These are phyloP conservation scores for Picochlorum sp. DNA, from an alignment of 139 green algal species.

Conservation along the genomic window DNA sequence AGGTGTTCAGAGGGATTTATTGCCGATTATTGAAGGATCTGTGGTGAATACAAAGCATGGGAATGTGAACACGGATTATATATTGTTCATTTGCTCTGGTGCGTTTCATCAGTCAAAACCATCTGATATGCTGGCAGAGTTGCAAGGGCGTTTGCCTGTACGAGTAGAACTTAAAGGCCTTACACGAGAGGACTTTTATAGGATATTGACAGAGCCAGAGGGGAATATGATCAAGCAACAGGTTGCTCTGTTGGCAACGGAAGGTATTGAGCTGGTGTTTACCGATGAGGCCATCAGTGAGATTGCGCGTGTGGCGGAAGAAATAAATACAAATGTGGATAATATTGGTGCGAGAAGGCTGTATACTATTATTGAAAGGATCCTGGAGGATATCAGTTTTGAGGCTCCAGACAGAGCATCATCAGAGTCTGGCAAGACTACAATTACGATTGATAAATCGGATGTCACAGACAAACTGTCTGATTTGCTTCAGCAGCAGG, in stretches of 20 bases:
- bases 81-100: slow-evolving; percentile 92
- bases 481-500: slow-evolving; percentile 60
- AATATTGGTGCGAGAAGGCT: slow-evolving; percentile 91
- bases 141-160: slow-evolving; percentile 88
- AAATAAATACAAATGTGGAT: slow-evolving; percentile 74
- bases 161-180: slow-evolving; percentile 89
- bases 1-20: slow-evolving; percentile 92
- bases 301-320: slow-evolving; percentile 66
- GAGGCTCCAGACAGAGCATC: slow-evolving; percentile 70
- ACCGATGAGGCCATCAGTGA: slow-evolving; percentile 66
- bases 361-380: slow-evolving; percentile 87
- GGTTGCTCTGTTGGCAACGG: slow-evolving; percentile 78
- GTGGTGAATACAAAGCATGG: slow-evolving; percentile 79
- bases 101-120: slow-evolving; percentile 90
- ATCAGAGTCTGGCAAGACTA: slow-evolving; percentile 8
- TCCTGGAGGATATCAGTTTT: slow-evolving; percentile 90
- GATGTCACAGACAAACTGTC: slow-evolving; percentile 45
- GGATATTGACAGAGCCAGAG: slow-evolving; percentile 53
- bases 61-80: slow-evolving; percentile 91
- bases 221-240: slow-evolving; percentile 89
- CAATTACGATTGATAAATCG: slow-evolving; percentile 49
- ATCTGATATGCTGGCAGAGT: slow-evolving; percentile 80
- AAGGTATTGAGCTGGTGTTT: slow-evolving; percentile 84
- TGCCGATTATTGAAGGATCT: slow-evolving; percentile 93
- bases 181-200: slow-evolving; percentile 45